These are phyloP conservation scores for Chaetomium cochliodes DNA, from an alignment of 495 filamentous ascomycete species.

Conservation along the genomic window DNA sequence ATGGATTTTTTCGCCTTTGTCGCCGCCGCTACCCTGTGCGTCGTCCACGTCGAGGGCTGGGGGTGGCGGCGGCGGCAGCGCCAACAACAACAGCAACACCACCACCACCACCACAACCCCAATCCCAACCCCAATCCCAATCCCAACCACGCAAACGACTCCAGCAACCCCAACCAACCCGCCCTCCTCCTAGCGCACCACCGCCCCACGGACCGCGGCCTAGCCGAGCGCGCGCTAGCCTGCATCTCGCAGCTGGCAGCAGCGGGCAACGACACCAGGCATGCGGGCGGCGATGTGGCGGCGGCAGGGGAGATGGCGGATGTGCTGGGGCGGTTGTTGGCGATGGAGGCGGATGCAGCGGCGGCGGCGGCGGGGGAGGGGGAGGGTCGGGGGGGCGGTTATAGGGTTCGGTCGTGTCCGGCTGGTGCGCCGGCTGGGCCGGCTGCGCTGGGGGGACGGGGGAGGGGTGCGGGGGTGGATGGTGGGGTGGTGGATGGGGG, in stretches of 20 bases:
- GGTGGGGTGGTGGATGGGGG: neutral
- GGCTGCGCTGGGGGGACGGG: too few species aligned
- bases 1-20: conserved; percentile 44
- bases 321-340: conserved; percentile 28
- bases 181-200: conserved; percentile 44
- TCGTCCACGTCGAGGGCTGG: conserved; percentile 36
- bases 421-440: conserved; percentile 23
- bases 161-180: too few species aligned
- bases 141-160: too few species aligned
- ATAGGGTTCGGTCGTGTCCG: neutral
- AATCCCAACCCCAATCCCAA: neutral
- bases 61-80: conserved; percentile 13
- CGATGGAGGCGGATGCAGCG: conserved; percentile 29
- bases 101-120: conserved; percentile 1
- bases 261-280: too few species aligned
- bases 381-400: conserved; percentile 1
- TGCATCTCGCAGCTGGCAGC: conserved; percentile 32
- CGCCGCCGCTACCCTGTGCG: conserved; percentile 36
- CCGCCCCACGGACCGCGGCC: conserved; percentile 43
- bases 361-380: too few species aligned
- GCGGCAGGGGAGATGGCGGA: conserved; percentile 6
- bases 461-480: too few species aligned
- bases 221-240: conserved; percentile 45
- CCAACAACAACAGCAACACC: conserved; percentile 11
- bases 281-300: neutral